Evolutionary conservation across 2,329 filamentous ascomycete species (phyloP).

Genomic region (Pseudogymnoascus sp.): DNA sequence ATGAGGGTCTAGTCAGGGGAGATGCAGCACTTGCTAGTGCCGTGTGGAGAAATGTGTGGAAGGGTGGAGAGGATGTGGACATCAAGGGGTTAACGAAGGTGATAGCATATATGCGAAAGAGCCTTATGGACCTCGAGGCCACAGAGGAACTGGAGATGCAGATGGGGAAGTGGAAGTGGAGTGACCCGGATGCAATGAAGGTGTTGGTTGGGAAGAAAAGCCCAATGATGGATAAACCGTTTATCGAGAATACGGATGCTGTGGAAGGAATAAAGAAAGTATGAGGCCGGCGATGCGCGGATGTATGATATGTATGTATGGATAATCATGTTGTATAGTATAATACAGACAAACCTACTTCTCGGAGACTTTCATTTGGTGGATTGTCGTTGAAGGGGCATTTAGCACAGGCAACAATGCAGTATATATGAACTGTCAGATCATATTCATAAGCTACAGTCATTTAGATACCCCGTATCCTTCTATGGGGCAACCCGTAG

Average conservation of each 20-base stretch:
- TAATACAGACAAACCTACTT: conserved; percentile 6
- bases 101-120: conserved; percentile 53
- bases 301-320: conserved; percentile 8
- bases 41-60: conserved; percentile 90
- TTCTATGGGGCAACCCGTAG: background rate
- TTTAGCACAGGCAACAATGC: background rate
- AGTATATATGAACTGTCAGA: background rate
- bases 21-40: conserved; percentile 73
- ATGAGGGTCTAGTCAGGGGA: conserved; percentile 69
- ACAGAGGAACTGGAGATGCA: conserved; percentile 44
- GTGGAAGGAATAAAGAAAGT: background rate
- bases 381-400: background rate
- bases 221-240: conserved; percentile 30
- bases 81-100: conserved; percentile 51
- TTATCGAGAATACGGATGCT: conserved; percentile 20
- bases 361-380: background rate
- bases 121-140: conserved; percentile 44
- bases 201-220: conserved; percentile 32
- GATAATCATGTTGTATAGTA: conserved; percentile 7
- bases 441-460: background rate
- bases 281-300: background rate
- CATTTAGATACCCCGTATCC: background rate
- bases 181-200: conserved; percentile 33
- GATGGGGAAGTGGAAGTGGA: conserved; percentile 41
- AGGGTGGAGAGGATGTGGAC: conserved; percentile 58